A percentile compares a stretch with the other conserved stretches of the same genome.
Evolutionary conservation across 345 rosid genomes (phyloP).

Genomic region (Euphorbia peplus): DNA sequence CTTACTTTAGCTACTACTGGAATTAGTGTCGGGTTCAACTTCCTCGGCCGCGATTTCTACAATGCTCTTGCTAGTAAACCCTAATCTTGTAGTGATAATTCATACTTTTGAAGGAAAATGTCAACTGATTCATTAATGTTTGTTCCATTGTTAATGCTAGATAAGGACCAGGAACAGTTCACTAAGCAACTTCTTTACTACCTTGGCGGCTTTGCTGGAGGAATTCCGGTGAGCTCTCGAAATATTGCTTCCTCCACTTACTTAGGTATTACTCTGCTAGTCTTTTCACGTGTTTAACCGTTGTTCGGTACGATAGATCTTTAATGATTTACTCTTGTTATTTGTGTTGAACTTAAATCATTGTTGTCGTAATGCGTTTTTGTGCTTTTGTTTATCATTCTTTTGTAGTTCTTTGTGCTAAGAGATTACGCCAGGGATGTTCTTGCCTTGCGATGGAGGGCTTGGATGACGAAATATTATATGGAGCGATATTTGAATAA

Average conservation of each 20-base stretch:
- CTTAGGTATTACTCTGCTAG: slow-evolving; percentile 33
- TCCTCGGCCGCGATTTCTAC: slow-evolving; percentile 97
- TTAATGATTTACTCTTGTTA: not conserved
- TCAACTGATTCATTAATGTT: not conserved
- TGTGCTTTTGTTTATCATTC: not conserved
- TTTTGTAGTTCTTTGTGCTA: slow-evolving; percentile 76
- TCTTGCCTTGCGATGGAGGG: slow-evolving; percentile 86
- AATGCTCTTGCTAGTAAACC: slow-evolving; percentile 80
- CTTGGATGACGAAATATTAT: slow-evolving; percentile 93
- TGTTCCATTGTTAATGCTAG: slow-evolving; percentile 23
- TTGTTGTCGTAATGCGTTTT: not conserved
- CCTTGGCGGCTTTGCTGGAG: slow-evolving; percentile 82
- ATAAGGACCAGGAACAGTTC: slow-evolving; percentile 93
- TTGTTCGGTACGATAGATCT: not conserved
- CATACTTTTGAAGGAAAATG: not conserved
- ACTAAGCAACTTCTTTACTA: slow-evolving; percentile 79
- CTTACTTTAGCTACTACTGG: slow-evolving; percentile 90
- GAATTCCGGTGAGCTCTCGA: slow-evolving; percentile 83
- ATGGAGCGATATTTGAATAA: slow-evolving; percentile 72
- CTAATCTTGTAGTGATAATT: not conserved
- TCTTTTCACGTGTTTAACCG: not conserved
- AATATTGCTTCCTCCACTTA: slow-evolving; percentile 16
- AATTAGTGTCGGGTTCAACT: slow-evolving; percentile 89
- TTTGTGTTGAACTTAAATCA: not conserved
- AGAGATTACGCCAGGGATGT: slow-evolving; percentile 89